Evolutionary conservation across 208 protist species (phyloP), one percentile per base, ranked within the genome.

Genomic region (Tritrichomonas musculus): DNA sequence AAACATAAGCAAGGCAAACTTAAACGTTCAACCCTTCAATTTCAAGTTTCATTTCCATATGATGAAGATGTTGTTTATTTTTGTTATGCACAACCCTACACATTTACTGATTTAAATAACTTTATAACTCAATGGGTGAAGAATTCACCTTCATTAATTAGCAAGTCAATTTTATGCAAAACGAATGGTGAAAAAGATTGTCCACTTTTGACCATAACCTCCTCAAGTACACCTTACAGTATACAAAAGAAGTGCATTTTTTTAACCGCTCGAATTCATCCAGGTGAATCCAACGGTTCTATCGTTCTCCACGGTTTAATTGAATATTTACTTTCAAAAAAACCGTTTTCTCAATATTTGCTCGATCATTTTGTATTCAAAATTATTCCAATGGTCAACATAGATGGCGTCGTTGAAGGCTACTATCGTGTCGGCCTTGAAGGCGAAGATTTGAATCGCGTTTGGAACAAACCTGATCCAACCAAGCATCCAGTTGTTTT

Each of bases 391-490:
- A 99, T 99, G 98, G 94, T 99, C 8, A 99, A 99, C 95, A 96
- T 97, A 5, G 98, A 99, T 94, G 98, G 98, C 47, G 98, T 99
- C 30, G 97, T 99, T 65, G 95, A 98, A 94, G 98, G 98, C 92
- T 99, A 99, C 95, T 98, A 99, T 95, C 96, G 98, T 77, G 99
- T 97, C 94, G 97, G 97, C 66, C 94, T 99, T 13, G 94, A 95
- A 22, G 98, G 98, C 14, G 93, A 96, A 47, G 98, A 99, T 95
- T 96, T 99, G 22, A 99, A 99, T 94, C 95, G 98, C 11, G 96
- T 98, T 94, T 99, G 98, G 96, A 66, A 22, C 0, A 82, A 94
- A 27, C 95, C 95, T 27, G 57, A 66, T 25, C 25, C n/a, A 14
- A 30, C n/a, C 30, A 27, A 94, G 49, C 60, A 94, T 53, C 95